Percentiles rank a stretch among this genome's conserved stretches.
phyloP scores from a whole-genome alignment of 768 basidiomycete species.

The Leucocoprinus leucothites region DNA sequence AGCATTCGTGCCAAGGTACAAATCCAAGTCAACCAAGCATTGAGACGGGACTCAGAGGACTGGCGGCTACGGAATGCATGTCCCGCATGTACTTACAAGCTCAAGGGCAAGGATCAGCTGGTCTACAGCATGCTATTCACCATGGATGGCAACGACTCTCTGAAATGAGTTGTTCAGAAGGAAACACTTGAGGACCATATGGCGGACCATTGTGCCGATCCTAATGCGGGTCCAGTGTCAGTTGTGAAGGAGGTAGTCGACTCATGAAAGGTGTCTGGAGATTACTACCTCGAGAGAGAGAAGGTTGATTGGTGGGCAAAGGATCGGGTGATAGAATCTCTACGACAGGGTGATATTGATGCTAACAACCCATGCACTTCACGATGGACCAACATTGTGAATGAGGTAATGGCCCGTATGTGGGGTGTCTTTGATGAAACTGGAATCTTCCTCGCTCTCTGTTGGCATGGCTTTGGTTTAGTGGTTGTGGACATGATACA shows the following conservation, averaged over 20 bases:
- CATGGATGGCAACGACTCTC: constrained; percentile 27
- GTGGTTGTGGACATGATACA: constrained; percentile 21
- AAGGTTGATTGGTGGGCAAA: too few species aligned
- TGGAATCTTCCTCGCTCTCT: constrained; percentile 25
- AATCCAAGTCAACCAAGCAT: constrained; percentile 14
- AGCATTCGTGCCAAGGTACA: constrained; percentile 13
- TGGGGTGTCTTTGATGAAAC: constrained; percentile 31
- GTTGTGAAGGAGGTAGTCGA: neutral
- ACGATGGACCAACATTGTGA: constrained; percentile 22
- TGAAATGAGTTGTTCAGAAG: constrained; percentile 15
- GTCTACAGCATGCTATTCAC: constrained; percentile 20
- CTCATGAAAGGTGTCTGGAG: too few species aligned
- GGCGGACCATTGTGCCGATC: neutral
- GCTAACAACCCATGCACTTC: constrained; percentile 17
- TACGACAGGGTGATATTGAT: neutral
- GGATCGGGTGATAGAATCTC: too few species aligned
- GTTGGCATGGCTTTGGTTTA: constrained; percentile 25
- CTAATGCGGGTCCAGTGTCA: neutral
- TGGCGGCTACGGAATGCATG: constrained; percentile 10
- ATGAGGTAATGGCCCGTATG: constrained; percentile 16
- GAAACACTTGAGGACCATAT: neutral
- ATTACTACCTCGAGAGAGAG: too few species aligned
- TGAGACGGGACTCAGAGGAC: constrained; percentile 22
- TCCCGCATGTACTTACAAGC: constrained; percentile 19
- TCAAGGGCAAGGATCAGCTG: constrained; percentile 20